phyloP scores from a whole-genome alignment of 2,329 filamentous ascomycete species.

The Diaporthe citrichinensis region DNA sequence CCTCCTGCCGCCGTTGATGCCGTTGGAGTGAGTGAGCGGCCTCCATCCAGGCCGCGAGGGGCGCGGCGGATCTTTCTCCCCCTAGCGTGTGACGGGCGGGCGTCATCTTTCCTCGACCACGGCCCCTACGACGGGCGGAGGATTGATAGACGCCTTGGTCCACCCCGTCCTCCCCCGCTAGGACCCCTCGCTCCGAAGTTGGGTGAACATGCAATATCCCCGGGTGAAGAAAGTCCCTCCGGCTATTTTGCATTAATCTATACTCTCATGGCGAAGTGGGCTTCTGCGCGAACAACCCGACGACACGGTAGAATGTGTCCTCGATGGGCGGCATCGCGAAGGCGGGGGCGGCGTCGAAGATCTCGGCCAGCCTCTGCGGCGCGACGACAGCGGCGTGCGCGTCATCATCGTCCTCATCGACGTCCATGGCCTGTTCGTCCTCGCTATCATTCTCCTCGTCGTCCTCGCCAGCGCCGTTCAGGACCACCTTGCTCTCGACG shows the following conservation, averaged over 20 bases:
- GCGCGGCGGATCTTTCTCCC: background rate
- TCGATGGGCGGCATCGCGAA: constrained; percentile 80
- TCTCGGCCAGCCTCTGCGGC: constrained; percentile 76
- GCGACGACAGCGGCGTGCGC: constrained; percentile 73
- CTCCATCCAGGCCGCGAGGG: background rate
- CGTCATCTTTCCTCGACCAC: background rate
- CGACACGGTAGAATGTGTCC: constrained; percentile 82
- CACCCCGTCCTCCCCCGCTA: background rate
- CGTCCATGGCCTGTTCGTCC: constrained; percentile 50
- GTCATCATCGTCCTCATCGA: constrained; percentile 52
- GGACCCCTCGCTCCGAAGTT: background rate
- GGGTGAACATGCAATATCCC: background rate
- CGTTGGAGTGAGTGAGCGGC: background rate
- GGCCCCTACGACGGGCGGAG: background rate
- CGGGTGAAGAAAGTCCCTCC: background rate
- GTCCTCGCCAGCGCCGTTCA: constrained; percentile 49
- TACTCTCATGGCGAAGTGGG: constrained; percentile 38
- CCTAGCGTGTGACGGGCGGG: background rate
- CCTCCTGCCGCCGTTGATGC: background rate
- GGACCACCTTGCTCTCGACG: constrained; percentile 44
- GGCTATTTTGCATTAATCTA: constrained; percentile 4
- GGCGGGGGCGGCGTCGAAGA: constrained; percentile 79
- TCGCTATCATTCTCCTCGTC: constrained; percentile 46
- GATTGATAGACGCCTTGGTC: background rate
- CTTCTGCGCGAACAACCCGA: constrained; percentile 68